Percentiles rank a stretch among this genome's conserved stretches.
These are phyloP conservation scores for Talaromyces thailandensis DNA, from an alignment of 495 filamentous ascomycete species.

Conservation along the genomic window DNA sequence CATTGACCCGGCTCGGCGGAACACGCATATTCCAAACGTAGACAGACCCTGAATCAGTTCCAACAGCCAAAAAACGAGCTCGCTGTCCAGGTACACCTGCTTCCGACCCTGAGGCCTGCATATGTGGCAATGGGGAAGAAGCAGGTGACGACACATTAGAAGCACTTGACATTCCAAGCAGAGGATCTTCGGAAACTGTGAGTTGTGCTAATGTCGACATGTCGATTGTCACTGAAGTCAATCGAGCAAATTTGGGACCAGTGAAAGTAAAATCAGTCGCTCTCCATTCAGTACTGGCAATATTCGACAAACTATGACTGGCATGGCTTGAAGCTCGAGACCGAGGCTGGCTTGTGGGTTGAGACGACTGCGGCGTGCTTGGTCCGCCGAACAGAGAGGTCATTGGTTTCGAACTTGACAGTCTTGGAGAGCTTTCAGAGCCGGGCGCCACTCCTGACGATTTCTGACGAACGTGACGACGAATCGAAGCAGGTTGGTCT, in stretches of 20 bases:
- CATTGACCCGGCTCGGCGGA: constrained; percentile 39
- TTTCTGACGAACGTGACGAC: constrained; percentile 41
- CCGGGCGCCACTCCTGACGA: constrained; percentile 10
- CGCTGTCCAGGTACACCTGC: constrained; percentile 70
- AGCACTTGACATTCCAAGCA: constrained; percentile 44
- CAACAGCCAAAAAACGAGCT: constrained; percentile 70
- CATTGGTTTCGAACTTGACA: not conserved
- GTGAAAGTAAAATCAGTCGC: constrained; percentile 49
- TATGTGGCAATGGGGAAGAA: constrained; percentile 48
- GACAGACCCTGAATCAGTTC: constrained; percentile 69
- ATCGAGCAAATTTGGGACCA: constrained; percentile 39
- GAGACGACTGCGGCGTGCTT: constrained; percentile 5
- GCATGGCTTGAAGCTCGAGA: constrained; percentile 23
- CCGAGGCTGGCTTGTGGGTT: constrained; percentile 14
- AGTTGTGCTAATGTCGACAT: constrained; percentile 60
- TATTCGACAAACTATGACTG: constrained; percentile 9
- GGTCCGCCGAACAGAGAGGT: constrained; percentile 32
- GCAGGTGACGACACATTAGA: constrained; percentile 48
- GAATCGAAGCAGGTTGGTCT: constrained; percentile 36
- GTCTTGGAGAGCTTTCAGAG: not conserved
- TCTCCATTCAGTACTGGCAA: constrained; percentile 45
- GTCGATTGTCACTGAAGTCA: constrained; percentile 72
- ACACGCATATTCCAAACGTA: constrained; percentile 80
- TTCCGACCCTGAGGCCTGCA: constrained; percentile 26
- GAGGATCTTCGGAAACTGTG: constrained; percentile 67